These are phyloP conservation scores for Thermoascus crustaceus DNA, from an alignment of 2,329 filamentous ascomycete genomes.

Conservation along the genomic window DNA sequence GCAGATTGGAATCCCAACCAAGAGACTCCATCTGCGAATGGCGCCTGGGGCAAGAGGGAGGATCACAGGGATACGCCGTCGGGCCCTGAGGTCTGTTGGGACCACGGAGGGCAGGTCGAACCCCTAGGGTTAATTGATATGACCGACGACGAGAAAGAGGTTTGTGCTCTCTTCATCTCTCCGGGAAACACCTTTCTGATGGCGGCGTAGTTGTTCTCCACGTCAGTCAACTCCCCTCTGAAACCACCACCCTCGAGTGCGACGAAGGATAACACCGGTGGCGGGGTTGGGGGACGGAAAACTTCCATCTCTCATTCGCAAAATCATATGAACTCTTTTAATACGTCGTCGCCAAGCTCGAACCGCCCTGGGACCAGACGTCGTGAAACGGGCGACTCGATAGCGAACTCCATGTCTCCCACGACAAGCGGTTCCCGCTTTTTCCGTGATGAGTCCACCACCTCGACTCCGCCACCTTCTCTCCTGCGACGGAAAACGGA, in stretches of 20 bases:
- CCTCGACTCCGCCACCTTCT: constrained; percentile 52
- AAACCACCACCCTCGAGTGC: constrained; percentile 68
- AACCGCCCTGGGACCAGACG: constrained; percentile 69
- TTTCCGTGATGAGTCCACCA: constrained; percentile 44
- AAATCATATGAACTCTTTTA: constrained; percentile 55
- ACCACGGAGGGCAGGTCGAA: constrained; percentile 58
- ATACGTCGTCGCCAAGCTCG: constrained; percentile 64
- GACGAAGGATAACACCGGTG: constrained; percentile 46
- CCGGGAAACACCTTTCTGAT: constrained; percentile 13
- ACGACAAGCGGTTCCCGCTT: constrained; percentile 38
- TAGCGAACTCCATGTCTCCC: constrained; percentile 44
- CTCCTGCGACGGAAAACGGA: constrained; percentile 56
- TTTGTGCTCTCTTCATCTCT: constrained; percentile 25
- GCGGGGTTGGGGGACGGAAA: constrained; percentile 57
- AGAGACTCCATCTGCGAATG: constrained; percentile 54
- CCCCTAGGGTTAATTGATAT: constrained; percentile 68
- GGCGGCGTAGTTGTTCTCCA: constrained; percentile 59
- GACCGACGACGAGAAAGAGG: constrained; percentile 59
- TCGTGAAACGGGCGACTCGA: constrained; percentile 71
- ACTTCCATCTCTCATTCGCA: constrained; percentile 65
- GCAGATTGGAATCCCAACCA: constrained; percentile 71
- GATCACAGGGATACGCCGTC: constrained; percentile 66
- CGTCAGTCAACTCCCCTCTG: constrained; percentile 86
- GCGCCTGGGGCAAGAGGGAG: constrained; percentile 66
- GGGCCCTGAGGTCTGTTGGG: constrained; percentile 91